Percentiles rank a stretch among this genome's conserved stretches.
phyloP scores from a whole-genome alignment of 495 filamentous ascomycete species.

The Neurospora intermedia region DNA sequence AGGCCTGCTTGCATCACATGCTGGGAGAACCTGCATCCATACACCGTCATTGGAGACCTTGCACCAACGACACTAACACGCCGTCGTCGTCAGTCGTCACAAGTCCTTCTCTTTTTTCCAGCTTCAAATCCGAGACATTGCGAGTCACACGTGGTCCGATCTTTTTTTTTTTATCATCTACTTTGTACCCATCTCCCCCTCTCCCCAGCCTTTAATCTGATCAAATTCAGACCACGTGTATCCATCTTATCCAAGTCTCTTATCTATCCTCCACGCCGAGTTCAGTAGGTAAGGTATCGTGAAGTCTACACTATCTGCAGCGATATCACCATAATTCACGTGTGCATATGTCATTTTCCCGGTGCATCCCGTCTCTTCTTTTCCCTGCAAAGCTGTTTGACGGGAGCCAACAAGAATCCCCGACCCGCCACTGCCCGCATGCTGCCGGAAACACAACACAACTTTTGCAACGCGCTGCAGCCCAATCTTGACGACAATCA shows the following conservation, averaged over 20 bases:
- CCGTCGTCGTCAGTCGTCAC: background rate
- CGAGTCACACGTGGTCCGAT: background rate
- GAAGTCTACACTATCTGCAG: background rate
- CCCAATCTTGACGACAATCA: background rate
- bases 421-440: background rate
- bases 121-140: background rate
- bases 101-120: background rate
- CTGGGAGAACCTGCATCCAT: background rate
- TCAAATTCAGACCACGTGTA: background rate
- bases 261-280: background rate
- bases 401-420: background rate
- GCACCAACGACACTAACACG: background rate
- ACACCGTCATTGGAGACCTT: background rate
- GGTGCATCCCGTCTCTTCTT: background rate
- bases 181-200: background rate
- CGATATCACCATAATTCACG: background rate
- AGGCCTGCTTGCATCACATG: conserved; percentile 13
- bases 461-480: background rate
- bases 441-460: background rate
- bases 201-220: background rate
- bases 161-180: background rate
- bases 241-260: background rate
- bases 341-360: background rate
- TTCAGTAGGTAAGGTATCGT: background rate
- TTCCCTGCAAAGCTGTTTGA: background rate